Evolutionary conservation across 139 green algal genomes (phyloP), one percentile per base, ranked within the genome.

Genomic region (Pleodorina starrii): DNA sequence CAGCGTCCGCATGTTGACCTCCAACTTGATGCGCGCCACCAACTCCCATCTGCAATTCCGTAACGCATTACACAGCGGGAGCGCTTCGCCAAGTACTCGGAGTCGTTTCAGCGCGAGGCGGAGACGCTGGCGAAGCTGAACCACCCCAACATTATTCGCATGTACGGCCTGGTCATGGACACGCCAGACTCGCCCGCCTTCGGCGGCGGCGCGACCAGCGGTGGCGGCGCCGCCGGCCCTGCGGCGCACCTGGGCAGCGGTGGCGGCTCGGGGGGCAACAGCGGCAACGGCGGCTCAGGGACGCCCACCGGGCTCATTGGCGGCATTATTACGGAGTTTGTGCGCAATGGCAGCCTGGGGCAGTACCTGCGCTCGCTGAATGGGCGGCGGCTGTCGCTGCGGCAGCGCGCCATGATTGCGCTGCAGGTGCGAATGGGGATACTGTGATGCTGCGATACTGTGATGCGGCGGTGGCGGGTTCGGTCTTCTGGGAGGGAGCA

Each of bases 101-200:
- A 94, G n/a, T 95, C 93, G 0, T 99, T 99, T 93, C 96, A 95
- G 93, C 91, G 94, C 14, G 93, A 95, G 96, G 97, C 97, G 51
- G 93, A 97, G 60, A 93, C 97, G 89, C 93, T 99, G 79, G 92
- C 91, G 0, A 90, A 92, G 63, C 92, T 99, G 29, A 98, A 98
- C 91, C 97, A 99, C 91, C 97, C 97, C 83, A 98, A 99, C 90
- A 96, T 99, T 76, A 96, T 99, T 86, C 96, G 95, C 87, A 97
- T 99, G 89, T 99, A 97, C 85, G 97, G 97, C 27, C 94, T 98
- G 75, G 96, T 98, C 5, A 95, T 95, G 42, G 91, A 93, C 48
- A 54, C 66, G 6, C 44, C 82, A 25, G 81, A 79, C 35, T 10
- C 43, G 11, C 25, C 29, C 36, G 21, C 75, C 50, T 14, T 35